phyloP scores from a whole-genome alignment of 2,329 filamentous ascomycete genomes.

The Stagonosporopsis cucurbitacearum region DNA sequence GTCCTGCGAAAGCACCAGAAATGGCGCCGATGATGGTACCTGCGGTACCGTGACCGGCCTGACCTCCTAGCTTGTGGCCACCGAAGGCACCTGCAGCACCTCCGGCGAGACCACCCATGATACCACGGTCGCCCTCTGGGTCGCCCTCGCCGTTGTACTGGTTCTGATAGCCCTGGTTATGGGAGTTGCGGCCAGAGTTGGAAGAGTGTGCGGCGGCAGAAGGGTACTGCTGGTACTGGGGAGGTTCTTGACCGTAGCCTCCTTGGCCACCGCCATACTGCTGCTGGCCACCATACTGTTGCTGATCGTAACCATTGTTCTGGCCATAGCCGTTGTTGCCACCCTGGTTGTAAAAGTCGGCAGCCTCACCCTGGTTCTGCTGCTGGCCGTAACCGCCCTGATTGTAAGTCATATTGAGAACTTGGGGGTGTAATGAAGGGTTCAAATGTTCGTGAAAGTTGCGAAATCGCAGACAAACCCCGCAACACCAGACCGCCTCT shows the following conservation, averaged over 20 bases:
- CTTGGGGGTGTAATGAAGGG: neutral
- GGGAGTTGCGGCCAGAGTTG: constrained; percentile 31
- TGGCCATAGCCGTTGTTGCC: constrained; percentile 15
- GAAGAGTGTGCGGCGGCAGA: constrained; percentile 30
- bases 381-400: constrained; percentile 9
- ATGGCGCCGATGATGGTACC: constrained; percentile 34
- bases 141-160: constrained; percentile 30
- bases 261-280: constrained; percentile 15
- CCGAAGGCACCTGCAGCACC: constrained; percentile 38
- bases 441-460: neutral
- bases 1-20: constrained; percentile 33
- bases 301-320: constrained; percentile 9
- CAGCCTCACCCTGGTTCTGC: constrained; percentile 18
- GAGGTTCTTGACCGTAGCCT: constrained; percentile 28
- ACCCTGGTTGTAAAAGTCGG: constrained; percentile 23
- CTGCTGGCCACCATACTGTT: constrained; percentile 25
- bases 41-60: constrained; percentile 32
- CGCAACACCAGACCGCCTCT: neutral
- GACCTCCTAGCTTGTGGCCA: constrained; percentile 34
- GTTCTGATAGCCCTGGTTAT: constrained; percentile 34
- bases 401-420: constrained; percentile 14
- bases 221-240: constrained; percentile 33
- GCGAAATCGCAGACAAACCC: constrained; percentile 2
- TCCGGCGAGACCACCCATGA: constrained; percentile 37
- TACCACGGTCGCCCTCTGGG: constrained; percentile 34